Evolutionary conservation across 225 moss, liverwort and hornwort genomes (phyloP).

Genomic region (Bryum argenteum): DNA sequence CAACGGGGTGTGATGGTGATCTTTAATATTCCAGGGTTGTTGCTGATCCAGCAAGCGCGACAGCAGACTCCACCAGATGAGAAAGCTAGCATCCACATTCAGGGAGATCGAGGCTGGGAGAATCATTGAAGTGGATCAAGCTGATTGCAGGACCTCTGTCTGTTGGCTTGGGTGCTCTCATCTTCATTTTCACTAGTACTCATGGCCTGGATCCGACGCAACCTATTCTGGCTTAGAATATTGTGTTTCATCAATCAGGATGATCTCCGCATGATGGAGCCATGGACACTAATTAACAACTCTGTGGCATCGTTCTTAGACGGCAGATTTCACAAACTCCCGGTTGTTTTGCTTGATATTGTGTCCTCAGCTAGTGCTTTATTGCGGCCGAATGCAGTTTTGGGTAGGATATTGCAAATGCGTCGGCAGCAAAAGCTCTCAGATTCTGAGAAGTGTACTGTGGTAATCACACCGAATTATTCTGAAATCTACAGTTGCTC

Average conservation of each 20-base stretch:
- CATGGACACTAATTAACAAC: not conserved
- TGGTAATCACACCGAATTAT: not conserved
- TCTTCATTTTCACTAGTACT: constrained; percentile 48
- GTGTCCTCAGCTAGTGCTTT: not conserved
- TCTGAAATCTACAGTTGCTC: not conserved
- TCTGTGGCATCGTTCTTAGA: not conserved
- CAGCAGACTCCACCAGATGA: constrained; percentile 37
- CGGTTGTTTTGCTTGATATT: too few species aligned
- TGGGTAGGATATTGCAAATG: constrained; percentile 11
- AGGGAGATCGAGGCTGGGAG: constrained; percentile 35
- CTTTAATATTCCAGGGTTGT: constrained; percentile 75
- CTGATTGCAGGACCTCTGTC: constrained; percentile 50
- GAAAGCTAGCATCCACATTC: constrained; percentile 19
- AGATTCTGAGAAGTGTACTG: not conserved
- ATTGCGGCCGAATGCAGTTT: not conserved
- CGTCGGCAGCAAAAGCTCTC: not conserved
- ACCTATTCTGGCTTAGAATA: not conserved
- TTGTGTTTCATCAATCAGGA: constrained; percentile 32
- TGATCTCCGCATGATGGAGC: not conserved
- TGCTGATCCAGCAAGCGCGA: constrained; percentile 47
- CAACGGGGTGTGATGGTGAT: constrained; percentile 92
- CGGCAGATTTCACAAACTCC: not conserved
- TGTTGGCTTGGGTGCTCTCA: constrained; percentile 47
- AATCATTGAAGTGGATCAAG: constrained; percentile 51
- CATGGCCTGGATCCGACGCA: constrained; percentile 14